phyloP scores from a whole-genome alignment of 768 basidiomycete genomes.

The Pisolithus sp. region DNA sequence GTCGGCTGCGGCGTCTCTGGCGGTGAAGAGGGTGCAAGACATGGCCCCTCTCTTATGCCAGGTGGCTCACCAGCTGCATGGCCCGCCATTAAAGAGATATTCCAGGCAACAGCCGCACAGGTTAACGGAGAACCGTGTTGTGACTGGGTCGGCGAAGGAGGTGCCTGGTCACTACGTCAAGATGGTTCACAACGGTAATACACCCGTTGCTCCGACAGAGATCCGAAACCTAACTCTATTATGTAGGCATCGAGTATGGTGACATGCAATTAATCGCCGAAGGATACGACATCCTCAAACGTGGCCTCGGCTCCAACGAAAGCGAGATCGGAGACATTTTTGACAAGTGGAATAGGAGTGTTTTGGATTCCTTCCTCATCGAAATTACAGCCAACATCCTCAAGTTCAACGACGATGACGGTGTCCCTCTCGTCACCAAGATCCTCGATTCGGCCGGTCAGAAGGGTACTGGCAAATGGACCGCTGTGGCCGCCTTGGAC shows the following conservation, averaged over 20 bases:
- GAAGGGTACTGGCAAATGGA: constrained; percentile 99
- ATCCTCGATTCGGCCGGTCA: constrained; percentile 96
- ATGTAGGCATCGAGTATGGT: constrained; percentile 93
- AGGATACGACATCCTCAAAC: constrained; percentile 97
- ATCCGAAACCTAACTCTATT: constrained; percentile 4
- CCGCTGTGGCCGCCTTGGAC: constrained; percentile 93
- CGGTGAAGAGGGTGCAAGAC: constrained; percentile 96
- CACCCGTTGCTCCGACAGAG: constrained; percentile 5
- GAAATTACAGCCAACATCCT: constrained; percentile 98
- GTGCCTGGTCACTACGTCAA: constrained; percentile 98
- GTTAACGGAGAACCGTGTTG: constrained; percentile 95
- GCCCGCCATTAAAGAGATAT: constrained; percentile 96
- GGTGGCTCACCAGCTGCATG: constrained; percentile 93
- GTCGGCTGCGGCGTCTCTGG: constrained; percentile 99
- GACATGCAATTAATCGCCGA: constrained; percentile 99
- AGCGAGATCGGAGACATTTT: constrained; percentile 94
- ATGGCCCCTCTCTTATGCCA: constrained; percentile 98
- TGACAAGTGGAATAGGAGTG: constrained; percentile 93
- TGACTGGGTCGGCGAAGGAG: constrained; percentile 98
- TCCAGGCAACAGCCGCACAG: constrained; percentile 97
- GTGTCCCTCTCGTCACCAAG: constrained; percentile 83
- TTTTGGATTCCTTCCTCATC: constrained; percentile 98
- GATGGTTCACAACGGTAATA: constrained; percentile 95
- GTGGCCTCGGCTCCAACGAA: constrained; percentile 82
- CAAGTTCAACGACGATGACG: constrained; percentile 95